Base-by-base conservation (phyloP, 1,284 basidiomycete species). In the Rhodotorula sp. region DNA sequence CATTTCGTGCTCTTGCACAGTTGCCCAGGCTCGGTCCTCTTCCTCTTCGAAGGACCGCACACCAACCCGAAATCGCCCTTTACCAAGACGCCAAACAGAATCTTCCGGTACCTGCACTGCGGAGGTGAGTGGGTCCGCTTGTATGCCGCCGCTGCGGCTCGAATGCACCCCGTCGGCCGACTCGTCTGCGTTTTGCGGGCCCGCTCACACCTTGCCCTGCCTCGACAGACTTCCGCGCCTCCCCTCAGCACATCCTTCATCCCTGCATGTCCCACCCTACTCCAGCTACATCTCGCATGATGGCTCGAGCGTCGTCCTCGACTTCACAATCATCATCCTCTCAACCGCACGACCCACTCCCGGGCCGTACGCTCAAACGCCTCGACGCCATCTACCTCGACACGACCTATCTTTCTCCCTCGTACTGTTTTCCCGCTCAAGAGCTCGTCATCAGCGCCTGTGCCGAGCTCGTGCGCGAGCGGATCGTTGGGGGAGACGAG, bases 391-490 rank as follows among this genome's bases (percentile, higher is more conserved):
- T 94, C 59, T 99, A 99, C 79, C 85, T 99, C 34, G 96, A 99
- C 80, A 98, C 95, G 11, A 99, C 96, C 0, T 99, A 99, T 80
- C 84, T 97, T 51, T 90, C 96, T 77, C 91, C 94, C 0, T 90
- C 88, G 86, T 97, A 98, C 80, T 92, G 89, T 63, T 99, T 99
- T 77, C 92, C 96, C 0, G 90, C 95, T 4, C 95, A 99, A 77
- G 88, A 92, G 20, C 85, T 90, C 56, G 95, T 99, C 47, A 90
- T 98, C 51, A 85, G 89, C 39, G 94, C 95, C 0, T 98, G 95
- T 78, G 92, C 91, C 0, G 88, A 92, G 58, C 83, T 97, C 4
- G 90, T 91, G 1, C 84, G 83, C 64, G 83, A 85, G 48, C 80
- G 68, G 29, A 65, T 90, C 2, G 84, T 87, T 27, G 70, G 79